These are phyloP conservation scores for Solanum pimpinellifolium DNA, from an alignment of 257 asterid genomes.

Conservation along the genomic window DNA sequence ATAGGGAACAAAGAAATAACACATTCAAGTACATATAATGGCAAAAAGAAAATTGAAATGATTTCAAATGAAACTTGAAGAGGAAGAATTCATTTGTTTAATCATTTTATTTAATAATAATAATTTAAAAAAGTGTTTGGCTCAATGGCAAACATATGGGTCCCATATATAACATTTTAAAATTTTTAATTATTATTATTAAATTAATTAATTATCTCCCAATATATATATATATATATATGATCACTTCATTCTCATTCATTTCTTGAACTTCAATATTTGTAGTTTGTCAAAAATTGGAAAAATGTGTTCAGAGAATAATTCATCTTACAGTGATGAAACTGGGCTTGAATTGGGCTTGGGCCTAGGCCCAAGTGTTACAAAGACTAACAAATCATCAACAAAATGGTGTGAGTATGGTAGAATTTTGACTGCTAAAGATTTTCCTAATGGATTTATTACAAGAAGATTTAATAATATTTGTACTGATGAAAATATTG, in stretches of 20 bases:
- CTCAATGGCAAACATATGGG: constrained; percentile 66
- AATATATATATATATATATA: not conserved
- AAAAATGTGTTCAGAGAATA: constrained; percentile 10
- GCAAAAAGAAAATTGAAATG: not conserved
- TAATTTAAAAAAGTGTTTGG: constrained; percentile 16
- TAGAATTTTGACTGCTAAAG: constrained; percentile 79
- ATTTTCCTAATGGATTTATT: constrained; percentile 43
- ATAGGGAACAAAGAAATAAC: not conserved
- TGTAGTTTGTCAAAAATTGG: constrained; percentile 3
- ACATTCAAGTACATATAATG: not conserved
- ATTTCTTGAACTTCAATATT: not conserved
- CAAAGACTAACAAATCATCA: constrained; percentile 12
- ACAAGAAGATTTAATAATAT: constrained; percentile 22
- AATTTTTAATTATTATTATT: not conserved
- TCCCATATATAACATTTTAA: constrained; percentile 14
- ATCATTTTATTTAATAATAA: not conserved
- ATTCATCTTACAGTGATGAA: constrained; percentile 13
- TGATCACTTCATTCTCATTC: not conserved
- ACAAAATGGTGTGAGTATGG: constrained; percentile 39
- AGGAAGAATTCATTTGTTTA: constrained; percentile 8
- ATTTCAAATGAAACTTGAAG: constrained; percentile 11
- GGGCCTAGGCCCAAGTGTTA: constrained; percentile 26
- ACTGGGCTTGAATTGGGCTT: constrained; percentile 58
- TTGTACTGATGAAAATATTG: constrained; percentile 13
- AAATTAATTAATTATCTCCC: not conserved